Percentiles rank a stretch among this genome's conserved stretches.
These are phyloP conservation scores for Cytospora schulzeri DNA, from an alignment of 2,329 filamentous ascomycete genomes.

Conservation along the genomic window DNA sequence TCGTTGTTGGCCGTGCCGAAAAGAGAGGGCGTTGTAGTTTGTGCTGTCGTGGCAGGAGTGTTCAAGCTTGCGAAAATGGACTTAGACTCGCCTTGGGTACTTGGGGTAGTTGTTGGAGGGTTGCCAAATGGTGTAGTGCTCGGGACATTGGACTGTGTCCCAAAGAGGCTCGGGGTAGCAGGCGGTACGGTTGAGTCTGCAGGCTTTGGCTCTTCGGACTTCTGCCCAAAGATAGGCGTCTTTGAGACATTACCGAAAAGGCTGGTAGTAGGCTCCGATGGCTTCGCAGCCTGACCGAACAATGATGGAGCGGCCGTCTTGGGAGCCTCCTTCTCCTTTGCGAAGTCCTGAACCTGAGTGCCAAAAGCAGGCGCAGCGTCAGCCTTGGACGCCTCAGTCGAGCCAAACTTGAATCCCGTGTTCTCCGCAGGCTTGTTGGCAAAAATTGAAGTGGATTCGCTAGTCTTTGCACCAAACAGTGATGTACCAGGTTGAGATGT, in stretches of 20 bases:
- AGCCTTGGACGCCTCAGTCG: slow-evolving; percentile 19
- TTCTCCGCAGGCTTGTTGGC: slow-evolving; percentile 38
- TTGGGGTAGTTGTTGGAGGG: slow-evolving; percentile 36
- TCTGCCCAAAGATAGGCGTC: slow-evolving; percentile 25
- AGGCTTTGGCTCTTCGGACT: slow-evolving; percentile 30
- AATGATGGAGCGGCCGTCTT: slow-evolving; percentile 25
- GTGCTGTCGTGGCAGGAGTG: slow-evolving; percentile 18
- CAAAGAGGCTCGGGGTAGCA: slow-evolving; percentile 20
- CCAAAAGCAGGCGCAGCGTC: slow-evolving; percentile 16
- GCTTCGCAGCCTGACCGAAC: slow-evolving; percentile 24
- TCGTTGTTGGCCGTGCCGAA: slow-evolving; percentile 27
- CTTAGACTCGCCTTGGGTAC: slow-evolving; percentile 35
- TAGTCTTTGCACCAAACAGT: slow-evolving; percentile 37
- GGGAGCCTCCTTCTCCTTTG: slow-evolving; percentile 14
- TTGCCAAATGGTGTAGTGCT: slow-evolving; percentile 33
- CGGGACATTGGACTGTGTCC: slow-evolving; percentile 14
- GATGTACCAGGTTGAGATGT: slow-evolving; percentile 32
- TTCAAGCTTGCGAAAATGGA: slow-evolving; percentile 38
- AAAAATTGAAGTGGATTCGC: slow-evolving; percentile 39
- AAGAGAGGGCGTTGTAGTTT: slow-evolving; percentile 34
- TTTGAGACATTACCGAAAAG: slow-evolving; percentile 27
- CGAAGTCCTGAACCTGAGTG: slow-evolving; percentile 30
- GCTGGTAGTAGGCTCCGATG: slow-evolving; percentile 18
- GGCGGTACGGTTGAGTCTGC: slow-evolving; percentile 34
- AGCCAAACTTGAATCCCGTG: slow-evolving; percentile 7